Conservation (phyloP, 306 rosid genomes). For the Psophocarpus tetragonolobus region DNA sequence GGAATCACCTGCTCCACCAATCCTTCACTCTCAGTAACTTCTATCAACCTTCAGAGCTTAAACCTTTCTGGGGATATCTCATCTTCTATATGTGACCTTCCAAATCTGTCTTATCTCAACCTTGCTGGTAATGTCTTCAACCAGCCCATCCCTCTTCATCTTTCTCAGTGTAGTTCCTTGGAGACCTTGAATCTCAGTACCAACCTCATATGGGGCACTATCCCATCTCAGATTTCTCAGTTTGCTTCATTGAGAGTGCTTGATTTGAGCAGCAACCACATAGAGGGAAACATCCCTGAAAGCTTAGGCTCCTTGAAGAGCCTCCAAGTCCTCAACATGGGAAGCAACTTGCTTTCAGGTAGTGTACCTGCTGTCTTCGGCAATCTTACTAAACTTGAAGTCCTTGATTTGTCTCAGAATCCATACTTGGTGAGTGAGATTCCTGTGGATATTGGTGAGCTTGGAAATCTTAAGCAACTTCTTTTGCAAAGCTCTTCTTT, state of each 20-base stretch:
- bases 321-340: constrained; percentile 69
- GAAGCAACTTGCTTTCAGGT: constrained; percentile 81
- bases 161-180: constrained; percentile 69
- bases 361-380: constrained; percentile 58
- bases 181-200: constrained; percentile 81
- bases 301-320: constrained; percentile 61
- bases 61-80: constrained; percentile 93
- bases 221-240: constrained; percentile 87
- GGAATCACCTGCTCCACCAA: constrained; percentile 64
- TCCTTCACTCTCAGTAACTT: constrained; percentile 56
- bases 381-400: constrained; percentile 67
- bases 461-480: constrained; percentile 64
- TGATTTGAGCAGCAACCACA: constrained; percentile 74
- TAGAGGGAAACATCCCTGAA: constrained; percentile 80
- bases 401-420: constrained; percentile 88
- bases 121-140: constrained; percentile 82
- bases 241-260: constrained; percentile 64
- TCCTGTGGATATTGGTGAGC: constrained; percentile 72
- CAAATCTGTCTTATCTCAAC: constrained; percentile 60
- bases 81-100: constrained; percentile 67
- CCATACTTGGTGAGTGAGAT: constrained; percentile 75
- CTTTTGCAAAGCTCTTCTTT: constrained; percentile 78
- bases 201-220: constrained; percentile 91
- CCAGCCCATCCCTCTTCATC: constrained; percentile 95
- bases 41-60: constrained; percentile 66